These are phyloP conservation scores for Pigoraptor vietnamica DNA, from an alignment of 78 protist species.

Conservation along the genomic window DNA sequence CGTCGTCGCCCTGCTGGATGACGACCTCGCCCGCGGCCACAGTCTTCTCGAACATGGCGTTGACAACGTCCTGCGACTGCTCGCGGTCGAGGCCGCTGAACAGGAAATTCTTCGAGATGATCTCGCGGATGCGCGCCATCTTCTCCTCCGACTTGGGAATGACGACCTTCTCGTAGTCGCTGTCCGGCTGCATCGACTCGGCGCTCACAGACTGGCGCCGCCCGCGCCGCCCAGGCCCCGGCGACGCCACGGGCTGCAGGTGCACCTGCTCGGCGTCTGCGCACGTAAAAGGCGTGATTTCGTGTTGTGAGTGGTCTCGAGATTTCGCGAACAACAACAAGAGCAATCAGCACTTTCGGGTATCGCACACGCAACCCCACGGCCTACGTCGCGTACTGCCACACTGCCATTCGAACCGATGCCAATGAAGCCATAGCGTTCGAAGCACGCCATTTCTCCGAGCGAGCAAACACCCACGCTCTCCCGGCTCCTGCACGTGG, in stretches of 20 bases:
- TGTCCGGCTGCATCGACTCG: neutral
- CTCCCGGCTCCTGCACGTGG: neutral
- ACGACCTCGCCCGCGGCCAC: conserved; percentile 37
- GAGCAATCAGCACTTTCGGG: too few relatives aligned
- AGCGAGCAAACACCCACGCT: too few relatives aligned
- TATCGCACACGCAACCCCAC: too few relatives aligned
- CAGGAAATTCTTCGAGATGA: conserved; percentile 28
- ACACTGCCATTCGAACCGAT: too few relatives aligned
- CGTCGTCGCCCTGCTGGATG: conserved; percentile 54
- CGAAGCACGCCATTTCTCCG: too few relatives aligned
- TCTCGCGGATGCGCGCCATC: neutral
- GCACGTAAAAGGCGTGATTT: too few relatives aligned
- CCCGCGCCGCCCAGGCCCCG: neutral
- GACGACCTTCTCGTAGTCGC: neutral
- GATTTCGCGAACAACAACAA: neutral
- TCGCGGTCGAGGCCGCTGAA: conserved; percentile 50
- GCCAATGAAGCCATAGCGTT: too few relatives aligned
- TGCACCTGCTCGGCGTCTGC: too few relatives aligned
- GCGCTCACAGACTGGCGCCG: neutral
- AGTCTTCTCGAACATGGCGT: conserved; percentile 56
- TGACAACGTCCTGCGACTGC: conserved; percentile 42
- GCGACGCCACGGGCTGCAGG: neutral
- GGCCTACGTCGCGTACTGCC: too few relatives aligned
- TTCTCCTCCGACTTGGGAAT: neutral
- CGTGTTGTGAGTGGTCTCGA: too few relatives aligned